phyloP scores from a whole-genome alignment of 305 asterid species.

The Fraxinus latifolia region DNA sequence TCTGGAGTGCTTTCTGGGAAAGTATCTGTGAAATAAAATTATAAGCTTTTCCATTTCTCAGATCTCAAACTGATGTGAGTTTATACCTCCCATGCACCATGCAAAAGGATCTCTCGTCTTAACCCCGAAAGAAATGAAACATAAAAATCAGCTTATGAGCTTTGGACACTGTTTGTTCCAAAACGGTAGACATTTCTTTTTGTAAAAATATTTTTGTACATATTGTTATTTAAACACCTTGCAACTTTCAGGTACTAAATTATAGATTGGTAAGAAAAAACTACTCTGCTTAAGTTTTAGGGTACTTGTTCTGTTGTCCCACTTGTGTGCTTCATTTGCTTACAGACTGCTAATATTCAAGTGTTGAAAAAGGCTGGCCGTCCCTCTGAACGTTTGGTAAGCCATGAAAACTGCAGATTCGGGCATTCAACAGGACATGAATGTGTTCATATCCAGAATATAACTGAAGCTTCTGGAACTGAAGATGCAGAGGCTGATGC shows the following conservation, averaged over 20 bases:
- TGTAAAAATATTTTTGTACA: neutral
- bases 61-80: neutral
- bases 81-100: neutral
- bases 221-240: neutral
- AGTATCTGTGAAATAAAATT: neutral
- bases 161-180: neutral
- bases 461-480: constrained; percentile 92
- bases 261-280: neutral
- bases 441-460: constrained; percentile 79
- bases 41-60: neutral
- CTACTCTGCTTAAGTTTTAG: neutral
- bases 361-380: constrained; percentile 89
- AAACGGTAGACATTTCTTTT: neutral
- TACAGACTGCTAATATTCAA: constrained; percentile 82
- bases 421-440: constrained; percentile 66
- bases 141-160: neutral
- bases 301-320: neutral
- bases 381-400: constrained; percentile 87
- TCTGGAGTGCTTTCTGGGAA: neutral
- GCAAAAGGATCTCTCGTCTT: neutral
- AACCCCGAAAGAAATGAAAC: neutral
- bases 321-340: constrained; percentile 16
- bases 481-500: constrained; percentile 98
- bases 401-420: constrained; percentile 80
- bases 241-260: neutral